Evolutionary conservation across 805 yeast genomes (phyloP).

Genomic region (Tetrapisispora phaffii): DNA sequence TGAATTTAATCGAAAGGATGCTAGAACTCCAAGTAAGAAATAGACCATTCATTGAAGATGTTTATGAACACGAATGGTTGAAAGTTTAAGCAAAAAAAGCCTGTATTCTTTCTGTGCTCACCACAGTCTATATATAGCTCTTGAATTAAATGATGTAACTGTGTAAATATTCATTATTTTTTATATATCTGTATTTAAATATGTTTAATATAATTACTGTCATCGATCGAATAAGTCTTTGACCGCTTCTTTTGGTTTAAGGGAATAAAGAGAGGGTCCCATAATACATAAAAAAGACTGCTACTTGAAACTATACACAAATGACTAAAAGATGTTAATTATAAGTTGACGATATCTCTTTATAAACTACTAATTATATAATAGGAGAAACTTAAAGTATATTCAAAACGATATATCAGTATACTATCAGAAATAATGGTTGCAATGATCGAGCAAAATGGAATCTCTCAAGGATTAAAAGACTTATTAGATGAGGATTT

Average conservation of each 20-base stretch:
- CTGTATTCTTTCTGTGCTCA: too few relatives aligned
- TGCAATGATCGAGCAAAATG: not conserved
- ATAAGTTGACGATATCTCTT: too few relatives aligned
- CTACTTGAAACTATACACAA: too few relatives aligned
- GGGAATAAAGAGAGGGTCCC: too few relatives aligned
- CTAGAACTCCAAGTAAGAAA: constrained; percentile 52
- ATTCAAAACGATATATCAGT: not conserved
- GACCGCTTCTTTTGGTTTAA: too few relatives aligned
- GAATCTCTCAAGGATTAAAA: constrained; percentile 8
- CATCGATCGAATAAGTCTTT: too few relatives aligned
- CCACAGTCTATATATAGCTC: not conserved
- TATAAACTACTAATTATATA: too few relatives aligned
- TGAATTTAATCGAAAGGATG: constrained; percentile 50
- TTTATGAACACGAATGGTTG: constrained; percentile 62
- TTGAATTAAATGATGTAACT: not conserved
- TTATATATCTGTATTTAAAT: too few relatives aligned
- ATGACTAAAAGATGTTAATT: too few relatives aligned
- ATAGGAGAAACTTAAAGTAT: not conserved
- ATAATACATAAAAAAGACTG: not conserved
- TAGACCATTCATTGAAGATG: constrained; percentile 67
- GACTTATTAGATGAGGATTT: constrained; percentile 16
- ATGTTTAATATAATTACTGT: not conserved
- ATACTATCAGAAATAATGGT: too few relatives aligned
- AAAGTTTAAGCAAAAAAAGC: constrained; percentile 6
- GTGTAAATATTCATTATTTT: not conserved